Evolutionary conservation across 768 basidiomycete species (phyloP), one percentile per base, ranked within the genome.

Genomic region (Imleria badia): DNA sequence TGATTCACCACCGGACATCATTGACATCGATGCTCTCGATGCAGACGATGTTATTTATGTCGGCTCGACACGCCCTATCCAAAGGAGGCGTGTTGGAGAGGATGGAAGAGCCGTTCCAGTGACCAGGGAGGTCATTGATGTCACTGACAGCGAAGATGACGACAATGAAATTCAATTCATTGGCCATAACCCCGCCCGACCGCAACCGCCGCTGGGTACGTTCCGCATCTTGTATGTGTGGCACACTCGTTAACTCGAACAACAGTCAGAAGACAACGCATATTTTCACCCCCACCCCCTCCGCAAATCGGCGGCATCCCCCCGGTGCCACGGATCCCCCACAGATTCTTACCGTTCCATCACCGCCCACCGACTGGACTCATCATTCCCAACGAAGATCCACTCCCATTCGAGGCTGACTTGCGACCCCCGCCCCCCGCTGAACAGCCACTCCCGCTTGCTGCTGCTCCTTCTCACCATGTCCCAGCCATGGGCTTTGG

Each of bases 401-500:
- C 83, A 0, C 76, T 85, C 48, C 74, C 76, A 6, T 83, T 85
- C 58, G 81, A 85, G 61, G 66, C 64, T 3, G 56, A 67, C 19
- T 61, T 76, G 34, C 58, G 57, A 14, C 58, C 49, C 2, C 52
- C 41, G 54, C 50, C 56, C 49, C 60, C 51, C 36, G 71, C 35
- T 43, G 67, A 52, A 17, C 65, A 59, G 10, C 66, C 71, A 3
- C 60, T 63, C 2, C 64, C 64, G 1, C 66, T 72, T 6, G 74
- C 77, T 23, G 78, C 80, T 3, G 69, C 75, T 23, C 78, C 79
- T 5, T 84, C 84, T 41, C 83, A 83, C 55, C 78, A 79, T 51
- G 70, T 76, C 4, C 87, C 87, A 19, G 56, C 73, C 8, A 81
- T 89, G 76, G 84, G 83, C 14, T 67, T 89, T 22, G 87, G 87